These are phyloP conservation scores for Trichomonascus vanleenenianus DNA, from an alignment of 805 yeast species.

Conservation along the genomic window DNA sequence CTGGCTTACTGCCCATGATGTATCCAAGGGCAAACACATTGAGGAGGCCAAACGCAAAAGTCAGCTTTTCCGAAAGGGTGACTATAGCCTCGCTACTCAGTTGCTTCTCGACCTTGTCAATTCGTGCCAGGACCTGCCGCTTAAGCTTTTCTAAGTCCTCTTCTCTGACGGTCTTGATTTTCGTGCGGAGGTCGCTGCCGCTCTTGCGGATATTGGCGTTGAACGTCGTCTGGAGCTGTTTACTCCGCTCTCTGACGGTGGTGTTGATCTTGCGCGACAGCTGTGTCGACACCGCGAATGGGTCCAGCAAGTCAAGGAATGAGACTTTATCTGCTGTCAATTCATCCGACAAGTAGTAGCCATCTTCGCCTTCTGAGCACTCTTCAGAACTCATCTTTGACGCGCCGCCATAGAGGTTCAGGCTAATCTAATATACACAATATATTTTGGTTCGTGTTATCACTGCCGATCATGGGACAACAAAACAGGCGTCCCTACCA, in stretches of 20 bases:
- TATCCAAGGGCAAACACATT: conserved; percentile 65
- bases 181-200: conserved; percentile 15
- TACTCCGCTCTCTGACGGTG: conserved; percentile 20
- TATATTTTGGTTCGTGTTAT: neutral
- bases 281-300: conserved; percentile 22
- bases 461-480: too few species aligned
- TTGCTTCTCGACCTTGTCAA: conserved; percentile 26
- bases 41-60: conserved; percentile 67
- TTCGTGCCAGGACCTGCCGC: conserved; percentile 18
- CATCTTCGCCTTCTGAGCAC: neutral
- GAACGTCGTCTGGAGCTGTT: conserved; percentile 22
- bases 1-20: conserved; percentile 70
- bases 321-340: conserved; percentile 23
- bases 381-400: neutral
- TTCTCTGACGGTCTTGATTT: conserved; percentile 13
- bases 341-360: neutral
- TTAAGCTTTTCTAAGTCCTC: conserved; percentile 28
- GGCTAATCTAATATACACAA: neutral
- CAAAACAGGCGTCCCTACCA: too few species aligned
- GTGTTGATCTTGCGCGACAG: conserved; percentile 20
- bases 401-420: neutral
- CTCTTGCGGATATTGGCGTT: conserved; percentile 13
- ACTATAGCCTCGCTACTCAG: conserved; percentile 20
- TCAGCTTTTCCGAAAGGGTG: conserved; percentile 59
- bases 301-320: conserved; percentile 28